phyloP scores from a whole-genome alignment of 441 rosid genomes.

The Populus hybrid region DNA sequence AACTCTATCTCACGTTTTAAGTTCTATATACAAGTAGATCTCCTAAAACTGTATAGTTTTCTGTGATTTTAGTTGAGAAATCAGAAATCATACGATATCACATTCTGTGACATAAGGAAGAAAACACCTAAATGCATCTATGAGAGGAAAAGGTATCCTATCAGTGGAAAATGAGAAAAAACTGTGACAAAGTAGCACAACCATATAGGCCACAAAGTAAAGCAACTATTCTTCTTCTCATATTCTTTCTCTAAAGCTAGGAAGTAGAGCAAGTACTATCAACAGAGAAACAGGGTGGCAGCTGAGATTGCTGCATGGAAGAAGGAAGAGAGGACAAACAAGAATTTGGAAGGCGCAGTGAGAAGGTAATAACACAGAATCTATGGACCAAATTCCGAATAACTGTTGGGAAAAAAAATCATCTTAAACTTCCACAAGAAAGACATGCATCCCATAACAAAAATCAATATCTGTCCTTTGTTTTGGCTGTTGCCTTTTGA shows the following conservation, averaged over 20 bases:
- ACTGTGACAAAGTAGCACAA: not conserved
- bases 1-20: not conserved
- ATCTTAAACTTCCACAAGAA: not conserved
- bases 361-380: not conserved
- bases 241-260: not conserved
- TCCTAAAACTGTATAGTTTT: not conserved
- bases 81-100: not conserved
- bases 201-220: not conserved
- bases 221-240: not conserved
- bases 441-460: not conserved
- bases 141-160: not conserved
- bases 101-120: not conserved
- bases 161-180: not conserved
- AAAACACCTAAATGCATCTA: not conserved
- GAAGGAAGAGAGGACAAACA: not conserved
- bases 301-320: not conserved
- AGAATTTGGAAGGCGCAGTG: not conserved
- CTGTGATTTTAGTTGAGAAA: not conserved
- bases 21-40: not conserved
- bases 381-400: not conserved
- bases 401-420: not conserved
- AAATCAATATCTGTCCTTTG: not conserved
- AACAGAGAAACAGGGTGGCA: not conserved
- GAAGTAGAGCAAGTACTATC: not conserved
- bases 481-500: not conserved